Evolutionary conservation across 2,329 filamentous ascomycete species (phyloP).

Genomic region (Penicillium sp.): DNA sequence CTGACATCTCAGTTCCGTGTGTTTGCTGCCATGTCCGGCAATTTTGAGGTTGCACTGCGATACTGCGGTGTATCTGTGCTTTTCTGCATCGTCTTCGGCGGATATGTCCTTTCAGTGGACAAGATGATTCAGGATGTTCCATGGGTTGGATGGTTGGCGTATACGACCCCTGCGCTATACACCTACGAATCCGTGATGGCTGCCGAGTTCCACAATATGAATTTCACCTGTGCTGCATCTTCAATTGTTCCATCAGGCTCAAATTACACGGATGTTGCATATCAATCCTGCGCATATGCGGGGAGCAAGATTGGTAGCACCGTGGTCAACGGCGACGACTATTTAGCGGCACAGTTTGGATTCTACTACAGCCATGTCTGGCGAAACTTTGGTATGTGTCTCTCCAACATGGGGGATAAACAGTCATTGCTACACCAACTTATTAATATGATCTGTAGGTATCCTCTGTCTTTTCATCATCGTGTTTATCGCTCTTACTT

Average conservation of each 20-base stretch:
- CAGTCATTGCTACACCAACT: too few species aligned
- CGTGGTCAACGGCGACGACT: constrained; percentile 59
- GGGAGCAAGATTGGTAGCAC: constrained; percentile 59
- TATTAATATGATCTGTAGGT: constrained; percentile 34
- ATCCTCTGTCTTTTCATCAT: constrained; percentile 74
- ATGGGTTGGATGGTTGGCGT: constrained; percentile 66
- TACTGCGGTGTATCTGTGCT: constrained; percentile 66
- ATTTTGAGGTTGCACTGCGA: constrained; percentile 67
- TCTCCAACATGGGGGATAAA: too few species aligned
- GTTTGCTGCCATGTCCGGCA: constrained; percentile 63
- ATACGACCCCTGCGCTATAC: constrained; percentile 58
- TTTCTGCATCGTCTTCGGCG: constrained; percentile 65
- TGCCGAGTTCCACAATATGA: constrained; percentile 64
- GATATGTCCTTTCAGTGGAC: constrained; percentile 67
- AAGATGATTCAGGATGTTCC: constrained; percentile 62
- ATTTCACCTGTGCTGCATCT: constrained; percentile 60
- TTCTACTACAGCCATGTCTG: constrained; percentile 62
- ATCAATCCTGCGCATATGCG: constrained; percentile 63
- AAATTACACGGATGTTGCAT: constrained; percentile 55
- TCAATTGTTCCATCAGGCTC: constrained; percentile 64
- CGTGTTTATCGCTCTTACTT: constrained; percentile 71
- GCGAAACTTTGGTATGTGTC: constrained; percentile 66
- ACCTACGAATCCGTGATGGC: constrained; percentile 68
- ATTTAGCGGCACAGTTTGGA: constrained; percentile 59
- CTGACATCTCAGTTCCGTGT: constrained; percentile 67